These are phyloP conservation scores for Backusella sp. DNA, from an alignment of 192 early-diverging fungal species.

Conservation along the genomic window DNA sequence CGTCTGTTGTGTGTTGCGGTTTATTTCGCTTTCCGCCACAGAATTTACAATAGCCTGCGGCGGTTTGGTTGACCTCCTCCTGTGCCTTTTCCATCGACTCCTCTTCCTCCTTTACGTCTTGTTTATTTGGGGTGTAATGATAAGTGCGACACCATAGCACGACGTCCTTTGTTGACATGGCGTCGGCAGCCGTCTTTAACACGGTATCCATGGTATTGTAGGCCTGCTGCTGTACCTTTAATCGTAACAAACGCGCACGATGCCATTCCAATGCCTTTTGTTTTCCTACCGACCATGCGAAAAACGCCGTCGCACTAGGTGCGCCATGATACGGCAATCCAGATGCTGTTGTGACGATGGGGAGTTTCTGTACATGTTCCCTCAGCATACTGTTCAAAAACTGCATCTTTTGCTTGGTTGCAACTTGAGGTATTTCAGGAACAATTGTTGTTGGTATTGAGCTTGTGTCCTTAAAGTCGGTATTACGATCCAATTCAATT, in stretches of 20 bases:
- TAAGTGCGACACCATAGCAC: slow-evolving; percentile 46
- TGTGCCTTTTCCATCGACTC: not conserved
- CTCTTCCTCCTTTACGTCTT: not conserved
- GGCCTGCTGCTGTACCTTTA: slow-evolving; percentile 28
- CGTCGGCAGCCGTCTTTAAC: slow-evolving; percentile 19
- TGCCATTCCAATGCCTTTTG: slow-evolving; percentile 58
- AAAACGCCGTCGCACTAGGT: slow-evolving; percentile 29
- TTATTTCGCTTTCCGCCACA: slow-evolving; percentile 36
- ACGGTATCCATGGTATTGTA: slow-evolving; percentile 14
- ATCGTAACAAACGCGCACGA: slow-evolving; percentile 37
- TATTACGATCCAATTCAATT: slow-evolving; percentile 83
- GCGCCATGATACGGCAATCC: slow-evolving; percentile 43
- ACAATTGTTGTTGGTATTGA: not conserved
- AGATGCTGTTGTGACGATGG: not conserved
- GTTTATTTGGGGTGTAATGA: slow-evolving; percentile 39
- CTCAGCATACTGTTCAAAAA: slow-evolving; percentile 17
- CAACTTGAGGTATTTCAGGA: not conserved
- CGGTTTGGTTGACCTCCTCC: not conserved
- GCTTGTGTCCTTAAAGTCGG: slow-evolving; percentile 51
- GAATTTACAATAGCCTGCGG: slow-evolving; percentile 33
- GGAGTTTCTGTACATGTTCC: slow-evolving; percentile 19
- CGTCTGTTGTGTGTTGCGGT: slow-evolving; percentile 14
- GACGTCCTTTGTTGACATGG: slow-evolving; percentile 42
- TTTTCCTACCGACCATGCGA: slow-evolving; percentile 44
- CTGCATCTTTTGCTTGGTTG: slow-evolving; percentile 17